Percentiles rank a stretch among this genome's conserved stretches.
Evolutionary conservation across 2,329 filamentous ascomycete species (phyloP).

Genomic region (Coniochaeta hoffmannii): DNA sequence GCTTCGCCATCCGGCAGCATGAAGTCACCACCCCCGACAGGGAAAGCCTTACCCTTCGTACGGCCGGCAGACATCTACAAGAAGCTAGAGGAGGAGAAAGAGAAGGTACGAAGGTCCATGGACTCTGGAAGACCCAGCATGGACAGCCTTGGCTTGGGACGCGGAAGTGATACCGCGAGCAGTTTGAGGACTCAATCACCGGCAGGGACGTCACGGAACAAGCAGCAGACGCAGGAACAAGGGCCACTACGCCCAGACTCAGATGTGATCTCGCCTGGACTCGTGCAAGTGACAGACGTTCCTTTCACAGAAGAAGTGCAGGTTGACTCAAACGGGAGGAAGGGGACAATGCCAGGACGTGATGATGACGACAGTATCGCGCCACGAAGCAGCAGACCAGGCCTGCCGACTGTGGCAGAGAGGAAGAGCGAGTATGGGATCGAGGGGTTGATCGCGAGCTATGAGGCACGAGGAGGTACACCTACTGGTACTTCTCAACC

Average conservation of each 20-base stretch:
- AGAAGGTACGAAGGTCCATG: constrained; percentile 46
- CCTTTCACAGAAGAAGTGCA: not conserved
- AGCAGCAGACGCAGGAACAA: constrained; percentile 9
- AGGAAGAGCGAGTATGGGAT: constrained; percentile 52
- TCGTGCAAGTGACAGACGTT: not conserved
- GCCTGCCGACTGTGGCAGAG: constrained; percentile 47
- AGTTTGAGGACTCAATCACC: constrained; percentile 7
- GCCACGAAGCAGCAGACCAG: constrained; percentile 23
- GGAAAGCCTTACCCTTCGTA: constrained; percentile 56
- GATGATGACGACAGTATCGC: not conserved
- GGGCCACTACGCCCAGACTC: not conserved
- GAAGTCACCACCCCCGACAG: constrained; percentile 25
- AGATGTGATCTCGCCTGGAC: not conserved
- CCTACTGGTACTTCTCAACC: not conserved
- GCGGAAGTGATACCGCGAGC: constrained; percentile 11
- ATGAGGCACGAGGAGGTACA: constrained; percentile 6
- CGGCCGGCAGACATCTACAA: constrained; percentile 73
- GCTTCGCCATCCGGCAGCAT: constrained; percentile 28
- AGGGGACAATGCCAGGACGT: constrained; percentile 17
- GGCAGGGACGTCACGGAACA: constrained; percentile 10
- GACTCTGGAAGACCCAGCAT: constrained; percentile 51
- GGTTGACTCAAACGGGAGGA: constrained; percentile 12
- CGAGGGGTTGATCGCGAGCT: constrained; percentile 29
- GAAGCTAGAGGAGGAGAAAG: constrained; percentile 59
- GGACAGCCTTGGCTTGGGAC: constrained; percentile 33